These are phyloP conservation scores for Pleurotus salmoneostramineus DNA, from an alignment of 768 basidiomycete species.

Conservation along the genomic window DNA sequence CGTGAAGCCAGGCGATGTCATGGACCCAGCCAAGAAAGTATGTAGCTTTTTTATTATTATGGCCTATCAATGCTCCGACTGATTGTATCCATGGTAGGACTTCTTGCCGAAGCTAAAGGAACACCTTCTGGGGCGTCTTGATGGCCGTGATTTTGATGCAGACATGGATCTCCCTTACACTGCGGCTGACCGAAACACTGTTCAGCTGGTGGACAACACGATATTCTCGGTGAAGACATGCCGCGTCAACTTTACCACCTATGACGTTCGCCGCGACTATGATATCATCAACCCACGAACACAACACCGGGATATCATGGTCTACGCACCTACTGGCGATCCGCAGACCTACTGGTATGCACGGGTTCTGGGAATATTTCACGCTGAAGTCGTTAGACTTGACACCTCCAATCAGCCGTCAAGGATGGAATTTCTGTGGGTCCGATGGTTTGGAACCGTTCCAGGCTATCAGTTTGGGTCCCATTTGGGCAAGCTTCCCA, in stretches of 20 bases:
- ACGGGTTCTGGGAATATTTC: slow-evolving; percentile 16
- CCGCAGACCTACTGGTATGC: slow-evolving; percentile 33
- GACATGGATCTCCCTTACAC: slow-evolving; percentile 15
- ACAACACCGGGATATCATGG: slow-evolving; percentile 29
- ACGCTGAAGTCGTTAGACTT: slow-evolving; percentile 11
- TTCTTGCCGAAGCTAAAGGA: slow-evolving; percentile 23
- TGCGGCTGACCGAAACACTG: slow-evolving; percentile 13
- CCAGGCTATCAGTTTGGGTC: slow-evolving; percentile 12
- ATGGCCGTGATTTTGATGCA: slow-evolving; percentile 8
- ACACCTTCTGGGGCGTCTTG: slow-evolving; percentile 24
- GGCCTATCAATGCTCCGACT: not conserved
- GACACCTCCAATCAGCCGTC: not conserved
- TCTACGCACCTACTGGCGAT: slow-evolving; percentile 15
- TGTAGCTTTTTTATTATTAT: not conserved
- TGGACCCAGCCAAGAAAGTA: slow-evolving; percentile 18
- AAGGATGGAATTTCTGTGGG: slow-evolving; percentile 6
- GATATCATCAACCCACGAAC: slow-evolving; percentile 35
- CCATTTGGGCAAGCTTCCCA: slow-evolving; percentile 17
- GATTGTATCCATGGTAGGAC: slow-evolving; percentile 11
- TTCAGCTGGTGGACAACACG: slow-evolving; percentile 18
- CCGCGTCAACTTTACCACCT: slow-evolving; percentile 39
- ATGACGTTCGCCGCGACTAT: slow-evolving; percentile 35
- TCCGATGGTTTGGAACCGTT: slow-evolving; percentile 9
- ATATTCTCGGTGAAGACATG: slow-evolving; percentile 27
- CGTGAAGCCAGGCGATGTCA: slow-evolving; percentile 7